Conservation (phyloP, 805 yeast species). For the Wickerhamomyces strasburgensis region DNA sequence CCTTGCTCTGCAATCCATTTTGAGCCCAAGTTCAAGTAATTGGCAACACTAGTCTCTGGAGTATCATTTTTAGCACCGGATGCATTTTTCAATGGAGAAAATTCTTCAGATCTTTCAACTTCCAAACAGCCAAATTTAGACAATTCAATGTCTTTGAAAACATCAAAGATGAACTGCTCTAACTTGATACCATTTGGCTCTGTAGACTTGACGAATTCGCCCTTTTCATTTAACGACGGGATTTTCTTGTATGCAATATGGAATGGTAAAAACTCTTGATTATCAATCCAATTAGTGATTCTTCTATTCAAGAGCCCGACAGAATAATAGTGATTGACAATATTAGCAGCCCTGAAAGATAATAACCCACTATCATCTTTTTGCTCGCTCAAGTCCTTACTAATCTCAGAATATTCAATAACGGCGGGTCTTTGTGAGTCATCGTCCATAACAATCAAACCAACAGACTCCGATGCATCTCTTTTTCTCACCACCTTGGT, state of each 20-base stretch:
- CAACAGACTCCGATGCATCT: constrained; percentile 83
- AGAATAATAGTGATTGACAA: constrained; percentile 93
- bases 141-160: constrained; percentile 73
- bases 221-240: constrained; percentile 45
- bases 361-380: constrained; percentile 56
- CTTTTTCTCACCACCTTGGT: constrained; percentile 94
- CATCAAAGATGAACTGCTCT: constrained; percentile 96
- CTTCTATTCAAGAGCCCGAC: constrained; percentile 58
- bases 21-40: constrained; percentile 62
- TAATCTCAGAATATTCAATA: constrained; percentile 90
- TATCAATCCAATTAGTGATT: constrained; percentile 66
- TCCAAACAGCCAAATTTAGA: constrained; percentile 84
- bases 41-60: constrained; percentile 72
- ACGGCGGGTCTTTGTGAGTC: constrained; percentile 66
- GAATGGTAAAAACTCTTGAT: constrained; percentile 72
- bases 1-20: constrained; percentile 72
- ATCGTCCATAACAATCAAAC: constrained; percentile 74
- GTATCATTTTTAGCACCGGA: constrained; percentile 78
- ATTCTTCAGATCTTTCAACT: constrained; percentile 80
- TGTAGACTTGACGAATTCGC: constrained; percentile 52
- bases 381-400: constrained; percentile 64
- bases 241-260: constrained; percentile 94
- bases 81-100: constrained; percentile 91
- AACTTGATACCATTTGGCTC: constrained; percentile 87
- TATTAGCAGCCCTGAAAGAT: constrained; percentile 87